Evolutionary conservation across 106 monocot species (phyloP).

Genomic region (Dendrobium catenatum): DNA sequence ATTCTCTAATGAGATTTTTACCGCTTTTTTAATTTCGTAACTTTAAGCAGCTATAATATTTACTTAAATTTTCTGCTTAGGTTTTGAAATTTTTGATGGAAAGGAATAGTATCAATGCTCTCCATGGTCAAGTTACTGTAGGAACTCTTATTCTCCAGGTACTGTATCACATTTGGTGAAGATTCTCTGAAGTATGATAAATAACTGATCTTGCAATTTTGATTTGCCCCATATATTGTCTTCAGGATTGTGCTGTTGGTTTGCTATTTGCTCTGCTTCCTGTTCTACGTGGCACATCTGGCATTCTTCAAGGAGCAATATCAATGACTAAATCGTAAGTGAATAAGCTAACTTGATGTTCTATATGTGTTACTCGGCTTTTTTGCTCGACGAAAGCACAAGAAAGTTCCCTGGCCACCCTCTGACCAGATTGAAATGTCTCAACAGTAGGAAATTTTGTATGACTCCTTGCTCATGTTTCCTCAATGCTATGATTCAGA

Average conservation of each 20-base stretch:
- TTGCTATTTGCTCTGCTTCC: slow-evolving; percentile 94
- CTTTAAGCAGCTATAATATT: background rate
- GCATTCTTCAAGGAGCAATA: slow-evolving; percentile 77
- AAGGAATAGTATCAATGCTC: slow-evolving; percentile 71
- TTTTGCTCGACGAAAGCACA: background rate
- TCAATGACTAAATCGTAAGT: slow-evolving; percentile 91
- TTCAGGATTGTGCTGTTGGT: slow-evolving; percentile 96
- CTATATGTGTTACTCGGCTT: background rate
- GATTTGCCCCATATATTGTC: background rate
- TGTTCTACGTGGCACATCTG: slow-evolving; percentile 86
- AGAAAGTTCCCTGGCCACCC: background rate
- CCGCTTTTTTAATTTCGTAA: too few relatives aligned
- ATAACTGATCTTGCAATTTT: background rate
- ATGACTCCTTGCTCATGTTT: background rate
- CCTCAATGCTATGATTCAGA: background rate
- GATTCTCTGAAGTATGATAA: background rate
- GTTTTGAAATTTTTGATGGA: slow-evolving; percentile 99
- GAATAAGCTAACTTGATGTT: background rate
- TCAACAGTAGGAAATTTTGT: background rate
- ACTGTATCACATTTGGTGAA: background rate
- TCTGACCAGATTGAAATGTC: background rate
- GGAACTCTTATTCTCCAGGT: slow-evolving; percentile 99
- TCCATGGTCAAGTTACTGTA: slow-evolving; percentile 94
- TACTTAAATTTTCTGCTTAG: slow-evolving; percentile 24
- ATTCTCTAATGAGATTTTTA: background rate